Base-by-base conservation (phyloP, 2,329 filamentous ascomycete genomes). In the Cryphonectria japonica region DNA sequence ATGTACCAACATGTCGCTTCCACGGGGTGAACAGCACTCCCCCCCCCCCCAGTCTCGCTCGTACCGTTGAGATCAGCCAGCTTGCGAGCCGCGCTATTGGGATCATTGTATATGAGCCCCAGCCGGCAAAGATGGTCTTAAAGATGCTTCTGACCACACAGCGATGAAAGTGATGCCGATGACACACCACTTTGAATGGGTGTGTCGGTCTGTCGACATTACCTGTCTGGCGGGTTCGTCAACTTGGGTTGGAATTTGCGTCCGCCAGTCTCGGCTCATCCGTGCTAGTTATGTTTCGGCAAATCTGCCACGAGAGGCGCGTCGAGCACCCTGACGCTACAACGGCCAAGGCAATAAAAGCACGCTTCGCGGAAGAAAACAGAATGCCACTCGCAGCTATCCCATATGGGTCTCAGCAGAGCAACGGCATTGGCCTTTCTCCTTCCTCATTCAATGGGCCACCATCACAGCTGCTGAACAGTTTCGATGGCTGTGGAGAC, bases 1-100 rank as follows among this genome's bases (percentile, higher is more conserved):
- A 62, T 63, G n/a, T 54, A 64, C n/a, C 29, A 64, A 57, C 43
- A 26, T 32, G 59, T n/a, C 16, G 32, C 67, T 46, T 26, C 37
- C 19, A n/a, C 22, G 13, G 54, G 37, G 9, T 67, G 66, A 67
- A 34, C 7, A 50, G 22, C n/a, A 19, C 9, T 13, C 9, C 9
- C 8, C 37, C 37, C 37, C 37, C 37, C 37, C 19, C 2, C 7
- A 39, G 19, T 19, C 34, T 34, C 29, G 50, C 34, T 57, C 2
- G 16, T 57, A 13, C 14, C 52, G 29, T 32, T 16, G 52, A 32
- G 13, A 57, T 29, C 54, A 59, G 26, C 29, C 29, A 59, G 54
- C 26, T 16, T 59, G 54, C 26, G 54, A 59, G 14, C 54, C 26
- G 46, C 46, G 46, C 54, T 32, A 7, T 59, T 14, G 14, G 54